Conservation (phyloP, 768 basidiomycete genomes). For the Pholiota conissans region DNA sequence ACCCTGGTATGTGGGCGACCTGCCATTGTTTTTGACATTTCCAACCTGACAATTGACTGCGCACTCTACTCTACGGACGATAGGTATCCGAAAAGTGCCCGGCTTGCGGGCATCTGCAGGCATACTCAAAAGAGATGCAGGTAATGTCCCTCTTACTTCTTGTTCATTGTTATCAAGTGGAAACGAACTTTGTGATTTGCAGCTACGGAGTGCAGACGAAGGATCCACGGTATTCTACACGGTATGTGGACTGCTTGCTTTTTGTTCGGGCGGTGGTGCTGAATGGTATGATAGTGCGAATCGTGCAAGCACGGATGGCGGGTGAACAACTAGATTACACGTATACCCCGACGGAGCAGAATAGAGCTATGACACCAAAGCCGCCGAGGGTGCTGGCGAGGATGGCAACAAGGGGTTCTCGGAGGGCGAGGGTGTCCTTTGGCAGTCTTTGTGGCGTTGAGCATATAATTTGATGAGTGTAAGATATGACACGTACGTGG, state of each 20-base stretch:
- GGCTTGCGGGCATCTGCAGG: slow-evolving; percentile 79
- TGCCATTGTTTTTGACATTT: not conserved
- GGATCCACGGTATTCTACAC: slow-evolving; percentile 93
- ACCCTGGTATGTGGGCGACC: slow-evolving; percentile 38
- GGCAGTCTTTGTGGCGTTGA: slow-evolving; percentile 58
- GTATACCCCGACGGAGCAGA: slow-evolving; percentile 84
- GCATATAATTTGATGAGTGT: slow-evolving; percentile 6
- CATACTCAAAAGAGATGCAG: slow-evolving; percentile 89
- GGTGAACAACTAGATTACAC: slow-evolving; percentile 76
- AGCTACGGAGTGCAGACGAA: slow-evolving; percentile 92
- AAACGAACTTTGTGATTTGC: slow-evolving; percentile 15
- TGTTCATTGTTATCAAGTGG: not conserved
- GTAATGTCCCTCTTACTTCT: slow-evolving; percentile 37
- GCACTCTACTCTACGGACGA: not conserved
- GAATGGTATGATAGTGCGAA: slow-evolving; percentile 51
- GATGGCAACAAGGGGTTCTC: slow-evolving; percentile 70
- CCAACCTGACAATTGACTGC: not conserved
- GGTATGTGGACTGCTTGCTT: slow-evolving; percentile 47
- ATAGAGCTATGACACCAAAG: slow-evolving; percentile 87
- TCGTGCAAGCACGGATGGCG: slow-evolving; percentile 82
- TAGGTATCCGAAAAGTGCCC: slow-evolving; percentile 94
- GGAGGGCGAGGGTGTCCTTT: slow-evolving; percentile 59
- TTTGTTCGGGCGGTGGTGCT: not conserved
- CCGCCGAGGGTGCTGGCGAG: slow-evolving; percentile 81
- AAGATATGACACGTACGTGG: slow-evolving; percentile 56